Base-by-base conservation (phyloP, 2,329 filamentous ascomycete species). In the Pseudocercospora fijiensis region DNA sequence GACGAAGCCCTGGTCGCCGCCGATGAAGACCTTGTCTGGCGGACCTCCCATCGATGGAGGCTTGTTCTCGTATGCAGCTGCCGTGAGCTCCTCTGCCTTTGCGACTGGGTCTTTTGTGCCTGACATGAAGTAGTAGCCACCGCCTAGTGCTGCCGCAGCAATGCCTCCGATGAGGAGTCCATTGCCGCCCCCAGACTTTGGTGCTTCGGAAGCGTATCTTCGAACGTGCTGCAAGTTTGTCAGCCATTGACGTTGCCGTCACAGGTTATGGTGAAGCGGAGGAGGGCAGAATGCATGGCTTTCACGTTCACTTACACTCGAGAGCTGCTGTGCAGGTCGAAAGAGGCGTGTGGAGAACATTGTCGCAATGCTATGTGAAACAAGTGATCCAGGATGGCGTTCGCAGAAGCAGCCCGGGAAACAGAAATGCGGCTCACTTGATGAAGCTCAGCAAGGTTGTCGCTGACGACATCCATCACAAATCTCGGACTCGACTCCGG, bases 1-100 rank as follows among this genome's bases (percentile, higher is more conserved):
- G 68, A 97, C 78, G 80, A 92, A 98, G 70, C 92, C 93, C 80
- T 97, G 92, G 66, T 96, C 91, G 69, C 91, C 92, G 70, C 94
- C 93, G 33, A 85, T 90, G 78, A 98, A 89, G 63, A 84, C 81
- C 68, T 78, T 77, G 75, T 83, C 83, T 22, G 76, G 69, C 62
- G 76, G 79, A 45, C 78, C 76, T 67, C 67, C 65, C 60, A 59
- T 59, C 16, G 60, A 61, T 37, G 76, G 78, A 47, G 78, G 75
- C 33, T 76, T 71, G 67, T 78, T 80, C 66, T 73, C 71, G 56
- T 70, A 76, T 64, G 78, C 76, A 10, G 65, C 69, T 45, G 74
- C 77, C 16, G 70, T 72, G 53, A 63, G 70, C 64, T 65, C 73
- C 63, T 62, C 69, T 41, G 64, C 68, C 65, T 57, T 59, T 43